These are phyloP conservation scores for Fusarium penzigii DNA, from an alignment of 2,329 filamentous ascomycete genomes.

Conservation along the genomic window DNA sequence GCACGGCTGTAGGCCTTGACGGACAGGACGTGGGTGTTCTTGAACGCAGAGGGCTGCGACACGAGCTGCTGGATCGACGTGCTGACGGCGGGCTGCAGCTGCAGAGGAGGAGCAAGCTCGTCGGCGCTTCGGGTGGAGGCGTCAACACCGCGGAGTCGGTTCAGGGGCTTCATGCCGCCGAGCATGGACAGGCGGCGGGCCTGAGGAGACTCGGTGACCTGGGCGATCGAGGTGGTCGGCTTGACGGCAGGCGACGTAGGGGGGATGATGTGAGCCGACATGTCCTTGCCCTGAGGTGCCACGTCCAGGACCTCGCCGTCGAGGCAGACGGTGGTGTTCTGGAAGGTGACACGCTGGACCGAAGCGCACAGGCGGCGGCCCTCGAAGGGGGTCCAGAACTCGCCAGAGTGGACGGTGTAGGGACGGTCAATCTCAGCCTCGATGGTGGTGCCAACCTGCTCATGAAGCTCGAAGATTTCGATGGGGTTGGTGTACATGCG, in stretches of 20 bases:
- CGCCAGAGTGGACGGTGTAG: slow-evolving; percentile 53
- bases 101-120: slow-evolving; percentile 48
- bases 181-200: slow-evolving; percentile 35
- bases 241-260: slow-evolving; percentile 61
- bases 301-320: slow-evolving; percentile 63
- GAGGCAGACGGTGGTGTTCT: slow-evolving; percentile 72
- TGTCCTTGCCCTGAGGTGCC: slow-evolving; percentile 66
- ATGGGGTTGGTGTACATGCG: slow-evolving; percentile 78
- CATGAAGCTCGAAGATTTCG: slow-evolving; percentile 79
- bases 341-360: slow-evolving; percentile 75
- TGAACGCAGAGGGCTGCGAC: slow-evolving; percentile 77
- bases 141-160: slow-evolving; percentile 33
- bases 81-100: slow-evolving; percentile 52
- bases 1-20: slow-evolving; percentile 86
- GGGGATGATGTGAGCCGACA: slow-evolving; percentile 66
- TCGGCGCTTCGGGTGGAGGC: slow-evolving; percentile 32
- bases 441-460: slow-evolving; percentile 71
- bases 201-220: slow-evolving; percentile 38
- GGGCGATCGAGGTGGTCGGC: slow-evolving; percentile 44
- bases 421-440: slow-evolving; percentile 76
- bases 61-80: slow-evolving; percentile 72
- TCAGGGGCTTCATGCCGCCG: slow-evolving; percentile 31
- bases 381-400: slow-evolving; percentile 70
- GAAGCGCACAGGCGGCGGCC: slow-evolving; percentile 69
- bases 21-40: slow-evolving; percentile 84